Evolutionary conservation across 495 filamentous ascomycete genomes (phyloP), one percentile per base, ranked within the genome.

Genomic region (Talaromyces trachyspermus): DNA sequence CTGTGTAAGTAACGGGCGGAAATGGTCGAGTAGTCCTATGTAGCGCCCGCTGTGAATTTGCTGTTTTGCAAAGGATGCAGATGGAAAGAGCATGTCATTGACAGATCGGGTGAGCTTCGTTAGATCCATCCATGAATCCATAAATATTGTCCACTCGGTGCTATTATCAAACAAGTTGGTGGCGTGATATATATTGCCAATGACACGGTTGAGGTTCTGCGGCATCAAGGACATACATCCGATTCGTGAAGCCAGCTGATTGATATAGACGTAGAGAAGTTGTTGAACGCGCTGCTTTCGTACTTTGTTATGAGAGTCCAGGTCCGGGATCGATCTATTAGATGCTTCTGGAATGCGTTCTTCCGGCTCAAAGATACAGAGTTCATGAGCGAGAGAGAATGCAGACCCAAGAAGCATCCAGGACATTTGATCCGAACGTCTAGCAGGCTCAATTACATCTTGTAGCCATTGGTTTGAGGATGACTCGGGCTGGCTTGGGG

Each of bases 401-500:
- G 68, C 74, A 50, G 65, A 74, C 0, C 74, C 74, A 12, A 77
- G 63, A 5, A 73, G 51, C 70, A 76, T 76, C 74, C 74, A 78
- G 0, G 73, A 76, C 74, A 78, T 76, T n/a, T 72, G 69, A 50
- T 78, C 74, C 1, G 73, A 76, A 49, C 74, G 54, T 40, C 68
- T 62, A 8, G 74, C 72, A 3, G 72, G 72, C 43, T 78, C 74
- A 42, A 75, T 70, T 54, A 73, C 70, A 42, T 73, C 70, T 39
- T 71, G 66, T 4, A 73, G 46, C 63, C 65, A 69, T 35, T 67
- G 52, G 38, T 60, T 65, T 11, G 57, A 61, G 0, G 68, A 64
- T 9, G 54, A 46, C 15, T 46, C 44, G 14, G 44, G 20, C 30
- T 46, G 17, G 29, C 18, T 43, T 14, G n/a, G 8, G 14, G 14